A percentile compares a stretch with the other conserved stretches of the same genome.
Conservation (phyloP, 768 basidiomycete species). For the Lactarius indigo region DNA sequence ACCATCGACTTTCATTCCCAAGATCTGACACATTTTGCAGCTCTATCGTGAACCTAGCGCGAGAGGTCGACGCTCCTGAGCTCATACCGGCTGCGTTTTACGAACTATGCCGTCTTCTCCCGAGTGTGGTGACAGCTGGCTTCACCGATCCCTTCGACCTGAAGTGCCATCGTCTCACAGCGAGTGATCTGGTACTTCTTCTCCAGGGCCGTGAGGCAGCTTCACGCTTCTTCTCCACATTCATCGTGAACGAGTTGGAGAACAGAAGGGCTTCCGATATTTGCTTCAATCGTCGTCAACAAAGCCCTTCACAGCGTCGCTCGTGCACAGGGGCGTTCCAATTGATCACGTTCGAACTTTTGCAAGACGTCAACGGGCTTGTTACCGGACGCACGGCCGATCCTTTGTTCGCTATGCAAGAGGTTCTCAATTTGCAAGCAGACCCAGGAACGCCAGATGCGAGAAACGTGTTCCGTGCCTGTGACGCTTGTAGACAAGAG, state of each 20-base stretch:
- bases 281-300: constrained; percentile 20
- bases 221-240: constrained; percentile 72
- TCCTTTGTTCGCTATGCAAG: constrained; percentile 26
- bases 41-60: constrained; percentile 63
- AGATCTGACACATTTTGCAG: constrained; percentile 34
- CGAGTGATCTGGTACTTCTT: constrained; percentile 54
- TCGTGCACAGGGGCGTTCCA: constrained; percentile 25
- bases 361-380: constrained; percentile 25
- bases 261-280: constrained; percentile 48
- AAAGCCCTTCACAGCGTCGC: constrained; percentile 10
- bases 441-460: constrained; percentile 10
- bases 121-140: constrained; percentile 58
- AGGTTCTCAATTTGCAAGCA: constrained; percentile 21
- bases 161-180: constrained; percentile 41
- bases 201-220: constrained; percentile 70
- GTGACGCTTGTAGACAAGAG: constrained; percentile 23
- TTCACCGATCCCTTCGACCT: constrained; percentile 38
- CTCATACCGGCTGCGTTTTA: constrained; percentile 77
- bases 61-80: constrained; percentile 49
- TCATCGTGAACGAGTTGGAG: constrained; percentile 72
- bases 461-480: constrained; percentile 19
- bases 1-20: background rate
- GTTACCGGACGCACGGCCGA: constrained; percentile 23
- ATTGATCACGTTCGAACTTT: constrained; percentile 21
- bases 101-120: constrained; percentile 66